Evolutionary conservation across 164 flowering plant species (phyloP).

Genomic region (Chimonanthus praecox): DNA sequence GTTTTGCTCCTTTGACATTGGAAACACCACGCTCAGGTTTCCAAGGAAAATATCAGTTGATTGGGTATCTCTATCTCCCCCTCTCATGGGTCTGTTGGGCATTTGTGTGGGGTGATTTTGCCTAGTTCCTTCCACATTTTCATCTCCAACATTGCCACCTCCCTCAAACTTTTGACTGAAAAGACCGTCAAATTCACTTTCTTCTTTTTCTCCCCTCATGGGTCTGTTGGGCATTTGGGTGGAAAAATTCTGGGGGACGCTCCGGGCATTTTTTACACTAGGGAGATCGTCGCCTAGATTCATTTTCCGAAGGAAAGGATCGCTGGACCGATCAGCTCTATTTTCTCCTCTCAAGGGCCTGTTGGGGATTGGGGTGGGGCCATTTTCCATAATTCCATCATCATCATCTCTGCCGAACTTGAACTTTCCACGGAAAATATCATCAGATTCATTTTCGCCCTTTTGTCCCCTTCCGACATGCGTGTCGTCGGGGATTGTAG

Average conservation of each 20-base stretch:
- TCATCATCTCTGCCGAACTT: background rate
- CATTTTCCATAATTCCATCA: slow-evolving; percentile 2
- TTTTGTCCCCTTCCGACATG: slow-evolving; percentile 17
- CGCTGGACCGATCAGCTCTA: slow-evolving; percentile 5
- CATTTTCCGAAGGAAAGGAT: slow-evolving; percentile 2
- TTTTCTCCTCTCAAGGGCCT: slow-evolving; percentile 27
- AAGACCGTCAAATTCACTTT: background rate
- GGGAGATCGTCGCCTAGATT: background rate
- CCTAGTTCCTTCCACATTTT: background rate
- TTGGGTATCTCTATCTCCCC: slow-evolving; percentile 5
- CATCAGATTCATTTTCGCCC: background rate
- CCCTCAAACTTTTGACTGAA: slow-evolving; percentile 1
- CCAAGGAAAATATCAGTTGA: slow-evolving; percentile 35
- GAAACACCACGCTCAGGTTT: slow-evolving; percentile 18
- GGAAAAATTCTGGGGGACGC: background rate
- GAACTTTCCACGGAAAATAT: background rate
- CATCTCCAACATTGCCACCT: slow-evolving; percentile 1
- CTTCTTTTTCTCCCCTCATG: slow-evolving; percentile 10
- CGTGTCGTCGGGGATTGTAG: slow-evolving; percentile 19
- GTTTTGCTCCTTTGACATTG: slow-evolving; percentile 22
- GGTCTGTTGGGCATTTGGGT: slow-evolving; percentile 9
- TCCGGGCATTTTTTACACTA: slow-evolving; percentile 5
- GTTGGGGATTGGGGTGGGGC: slow-evolving; percentile 22
- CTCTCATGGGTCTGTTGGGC: slow-evolving; percentile 6
- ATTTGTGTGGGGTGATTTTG: slow-evolving; percentile 10